Evolutionary conservation across 106 monocot species (phyloP).

Genomic region (Vanilla planifolia): DNA sequence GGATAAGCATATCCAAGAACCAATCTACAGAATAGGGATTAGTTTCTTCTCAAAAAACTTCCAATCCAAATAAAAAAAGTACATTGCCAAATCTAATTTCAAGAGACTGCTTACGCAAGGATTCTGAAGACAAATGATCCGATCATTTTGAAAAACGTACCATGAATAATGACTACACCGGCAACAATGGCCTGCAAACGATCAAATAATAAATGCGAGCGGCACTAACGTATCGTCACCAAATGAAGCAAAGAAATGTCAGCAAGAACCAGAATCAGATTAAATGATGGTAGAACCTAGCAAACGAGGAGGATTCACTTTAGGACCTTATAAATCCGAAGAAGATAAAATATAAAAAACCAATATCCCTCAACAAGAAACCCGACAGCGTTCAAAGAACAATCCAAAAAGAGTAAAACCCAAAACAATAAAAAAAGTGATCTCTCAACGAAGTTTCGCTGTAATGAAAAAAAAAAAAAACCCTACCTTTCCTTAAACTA

Average conservation of each 20-base stretch:
- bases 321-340: too few species aligned
- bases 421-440: too few species aligned
- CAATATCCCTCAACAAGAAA: too few species aligned
- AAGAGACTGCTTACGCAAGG: slow-evolving; percentile 25
- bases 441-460: too few species aligned
- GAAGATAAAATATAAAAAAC: too few species aligned
- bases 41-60: neutral
- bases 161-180: neutral
- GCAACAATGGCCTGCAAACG: neutral
- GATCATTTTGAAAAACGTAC: slow-evolving; percentile 23
- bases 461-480: too few species aligned
- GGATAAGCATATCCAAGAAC: slow-evolving; percentile 72
- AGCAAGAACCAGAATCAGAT: neutral
- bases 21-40: slow-evolving; percentile 24
- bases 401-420: too few species aligned
- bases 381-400: too few species aligned
- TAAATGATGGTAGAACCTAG: too few species aligned
- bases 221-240: neutral
- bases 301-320: too few species aligned
- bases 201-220: neutral
- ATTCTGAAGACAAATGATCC: slow-evolving; percentile 34
- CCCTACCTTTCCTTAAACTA: too few species aligned
- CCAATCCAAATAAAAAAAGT: neutral
- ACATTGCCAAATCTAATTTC: neutral
- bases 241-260: neutral